A percentile compares a stretch with the other conserved stretches of the same genome.
These are phyloP conservation scores for Digitaria exilis DNA, from an alignment of 202 grass and related monocot genomes.

Conservation along the genomic window DNA sequence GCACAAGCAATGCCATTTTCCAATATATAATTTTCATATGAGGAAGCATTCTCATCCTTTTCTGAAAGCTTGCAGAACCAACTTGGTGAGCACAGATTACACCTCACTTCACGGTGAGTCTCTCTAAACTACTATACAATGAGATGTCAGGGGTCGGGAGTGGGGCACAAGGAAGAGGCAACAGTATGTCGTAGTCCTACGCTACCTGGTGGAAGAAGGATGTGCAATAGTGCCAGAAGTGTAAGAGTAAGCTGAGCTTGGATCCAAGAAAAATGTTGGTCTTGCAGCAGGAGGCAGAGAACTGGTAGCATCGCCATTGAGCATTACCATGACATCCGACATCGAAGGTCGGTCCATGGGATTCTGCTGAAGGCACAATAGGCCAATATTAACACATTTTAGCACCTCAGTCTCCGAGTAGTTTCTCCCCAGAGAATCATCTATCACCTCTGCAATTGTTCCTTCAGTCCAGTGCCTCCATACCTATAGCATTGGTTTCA, in stretches of 20 bases:
- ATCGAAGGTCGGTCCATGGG: constrained; percentile 51
- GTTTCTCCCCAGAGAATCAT: constrained; percentile 35
- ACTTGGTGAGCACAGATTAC: background rate
- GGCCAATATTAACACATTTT: constrained; percentile 50
- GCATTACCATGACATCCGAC: constrained; percentile 56
- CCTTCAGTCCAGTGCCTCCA: constrained; percentile 59
- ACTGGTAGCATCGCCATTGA: constrained; percentile 24
- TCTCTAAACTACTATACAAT: background rate
- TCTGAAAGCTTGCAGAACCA: background rate
- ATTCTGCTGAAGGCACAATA: constrained; percentile 58
- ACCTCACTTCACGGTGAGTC: background rate
- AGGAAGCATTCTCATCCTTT: no score
- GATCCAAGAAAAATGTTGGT: constrained; percentile 28
- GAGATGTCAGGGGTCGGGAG: no score
- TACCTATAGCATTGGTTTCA: constrained; percentile 37
- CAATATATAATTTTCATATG: no score
- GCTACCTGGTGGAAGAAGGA: background rate
- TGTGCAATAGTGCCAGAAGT: background rate
- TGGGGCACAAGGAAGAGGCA: background rate
- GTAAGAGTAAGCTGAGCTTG: background rate
- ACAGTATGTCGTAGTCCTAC: background rate
- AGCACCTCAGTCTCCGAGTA: constrained; percentile 35
- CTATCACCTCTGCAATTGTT: constrained; percentile 48
- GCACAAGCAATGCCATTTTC: no score
- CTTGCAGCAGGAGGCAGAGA: background rate